phyloP scores from a whole-genome alignment of 2,329 filamentous ascomycete species.

The Curvularia spicifera region DNA sequence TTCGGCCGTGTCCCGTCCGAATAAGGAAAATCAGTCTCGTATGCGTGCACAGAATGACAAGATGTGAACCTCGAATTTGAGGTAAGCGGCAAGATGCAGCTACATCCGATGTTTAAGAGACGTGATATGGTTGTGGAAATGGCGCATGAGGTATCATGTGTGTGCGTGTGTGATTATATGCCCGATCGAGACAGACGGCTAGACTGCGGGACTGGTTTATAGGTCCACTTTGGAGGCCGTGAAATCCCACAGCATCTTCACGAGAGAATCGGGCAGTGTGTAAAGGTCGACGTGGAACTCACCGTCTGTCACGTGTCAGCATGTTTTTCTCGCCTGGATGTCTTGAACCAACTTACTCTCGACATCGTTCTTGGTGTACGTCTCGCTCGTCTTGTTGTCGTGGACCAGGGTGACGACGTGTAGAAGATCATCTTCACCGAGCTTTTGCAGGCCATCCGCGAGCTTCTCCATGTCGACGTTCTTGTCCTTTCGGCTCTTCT shows the following conservation, averaged over 20 bases:
- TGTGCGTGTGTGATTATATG: background rate
- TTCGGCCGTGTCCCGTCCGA: background rate
- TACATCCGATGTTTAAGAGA: background rate
- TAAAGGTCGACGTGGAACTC: slow-evolving; percentile 99
- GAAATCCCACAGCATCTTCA: slow-evolving; percentile 96
- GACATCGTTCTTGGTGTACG: slow-evolving; percentile 96
- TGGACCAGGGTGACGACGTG: slow-evolving; percentile 98
- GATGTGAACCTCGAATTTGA: background rate
- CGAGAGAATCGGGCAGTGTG: slow-evolving; percentile 87
- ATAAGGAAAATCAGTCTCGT: background rate
- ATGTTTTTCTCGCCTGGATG: background rate
- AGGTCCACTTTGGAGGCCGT: slow-evolving; percentile 51
- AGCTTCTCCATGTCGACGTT: slow-evolving; percentile 93
- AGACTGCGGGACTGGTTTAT: slow-evolving; percentile 23
- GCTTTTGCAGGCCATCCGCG: slow-evolving; percentile 85
- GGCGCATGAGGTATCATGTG: background rate
- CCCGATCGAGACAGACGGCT: background rate
- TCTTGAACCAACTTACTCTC: slow-evolving; percentile 71
- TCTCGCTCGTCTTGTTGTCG: slow-evolving; percentile 92
- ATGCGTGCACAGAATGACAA: background rate
- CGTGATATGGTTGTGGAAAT: slow-evolving; percentile 1
- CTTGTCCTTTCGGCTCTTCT: slow-evolving; percentile 73
- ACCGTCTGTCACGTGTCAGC: slow-evolving; percentile 66
- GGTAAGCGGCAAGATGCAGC: slow-evolving; percentile 1
- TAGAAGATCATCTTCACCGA: slow-evolving; percentile 90